Evolutionary conservation across 495 filamentous ascomycete genomes (phyloP).

Genomic region (Durotheca rogersii): DNA sequence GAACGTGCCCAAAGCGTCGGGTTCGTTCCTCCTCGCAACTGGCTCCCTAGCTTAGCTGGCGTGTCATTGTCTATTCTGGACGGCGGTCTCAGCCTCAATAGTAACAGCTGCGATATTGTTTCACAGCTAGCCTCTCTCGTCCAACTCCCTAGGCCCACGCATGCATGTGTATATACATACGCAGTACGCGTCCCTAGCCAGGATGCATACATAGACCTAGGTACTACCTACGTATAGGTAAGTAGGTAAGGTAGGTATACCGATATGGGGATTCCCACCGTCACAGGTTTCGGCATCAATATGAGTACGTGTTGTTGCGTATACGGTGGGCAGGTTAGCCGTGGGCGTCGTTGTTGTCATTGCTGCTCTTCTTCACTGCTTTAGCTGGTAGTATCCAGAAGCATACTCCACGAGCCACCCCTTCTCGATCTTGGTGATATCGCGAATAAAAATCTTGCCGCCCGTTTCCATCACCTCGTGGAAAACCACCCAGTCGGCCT

Average conservation of each 20-base stretch:
- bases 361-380: slow-evolving; percentile 13
- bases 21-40: slow-evolving; percentile 25
- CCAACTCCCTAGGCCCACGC: slow-evolving; percentile 3
- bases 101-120: slow-evolving; percentile 18
- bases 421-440: slow-evolving; percentile 90
- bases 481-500: slow-evolving; percentile 97
- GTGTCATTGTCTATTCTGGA: slow-evolving; percentile 15
- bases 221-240: no score
- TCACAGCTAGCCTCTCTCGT: slow-evolving; percentile 21
- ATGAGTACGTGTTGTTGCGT: no score
- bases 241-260: no score
- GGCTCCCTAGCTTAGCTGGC: slow-evolving; percentile 17
- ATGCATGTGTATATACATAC: no score
- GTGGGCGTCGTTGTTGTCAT: no score
- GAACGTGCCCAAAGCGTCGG: no score
- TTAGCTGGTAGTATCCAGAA: slow-evolving; percentile 74
- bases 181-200: background rate
- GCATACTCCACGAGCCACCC: slow-evolving; percentile 88
- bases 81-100: slow-evolving; percentile 32
- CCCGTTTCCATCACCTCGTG: slow-evolving; percentile 93
- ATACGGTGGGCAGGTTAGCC: slow-evolving; percentile 4
- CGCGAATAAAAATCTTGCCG: slow-evolving; percentile 85
- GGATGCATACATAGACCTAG: background rate
- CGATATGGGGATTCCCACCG: no score
- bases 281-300: slow-evolving; percentile 5